Evolutionary conservation across 257 asterid genomes (phyloP), one percentile per base, ranked within the genome.

Genomic region (Verbascum thapsus): DNA sequence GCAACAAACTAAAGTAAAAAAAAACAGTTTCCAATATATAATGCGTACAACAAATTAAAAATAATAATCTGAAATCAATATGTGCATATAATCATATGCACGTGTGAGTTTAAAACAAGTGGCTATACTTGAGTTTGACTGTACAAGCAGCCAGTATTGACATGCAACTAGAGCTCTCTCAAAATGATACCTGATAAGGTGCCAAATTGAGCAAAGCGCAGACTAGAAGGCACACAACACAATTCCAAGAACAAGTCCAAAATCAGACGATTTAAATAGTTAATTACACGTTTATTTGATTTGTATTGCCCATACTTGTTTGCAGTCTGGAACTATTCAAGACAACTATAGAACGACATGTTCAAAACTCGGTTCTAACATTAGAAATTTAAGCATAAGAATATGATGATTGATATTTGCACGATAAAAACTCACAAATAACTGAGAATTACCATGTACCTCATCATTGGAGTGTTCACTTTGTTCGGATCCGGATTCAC

Each of bases 391-490:
- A 49, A 26, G 35, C 45, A 61, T 26, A 10, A 41, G 16, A 5
- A 43, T 7, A 51, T 9, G 22, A 35, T 34, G 40, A 32, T 7
- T 10, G 57, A 34, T 20, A 3, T 10, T 8, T 19, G 42, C 42
- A n/a, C 3, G 5, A 37, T 7, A 11, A 8, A 38, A 35, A 22
- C 58, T 43, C 15, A 18, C 35, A 7, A 58, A 39, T 67, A 15
- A 43, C 45, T 17, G 18, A 56, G 53, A 67, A 68, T 66, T 60
- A 53, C 64, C 69, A 69, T 20, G 53, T 80, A 86, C 95, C 95
- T 88, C 90, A 72, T 84, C 76, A 9, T 72, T 76, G 3, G 84
- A 71, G 66, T 48, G 52, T 40, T 80, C 72, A 67, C 78, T 70
- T 10, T 66, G 67, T 56, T 83, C 83, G 0, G 87, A 72, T 23